A percentile compares a stretch with the other conserved stretches of the same genome.
Evolutionary conservation across 345 rosid species (phyloP).

Genomic region (Populus euphratica): DNA sequence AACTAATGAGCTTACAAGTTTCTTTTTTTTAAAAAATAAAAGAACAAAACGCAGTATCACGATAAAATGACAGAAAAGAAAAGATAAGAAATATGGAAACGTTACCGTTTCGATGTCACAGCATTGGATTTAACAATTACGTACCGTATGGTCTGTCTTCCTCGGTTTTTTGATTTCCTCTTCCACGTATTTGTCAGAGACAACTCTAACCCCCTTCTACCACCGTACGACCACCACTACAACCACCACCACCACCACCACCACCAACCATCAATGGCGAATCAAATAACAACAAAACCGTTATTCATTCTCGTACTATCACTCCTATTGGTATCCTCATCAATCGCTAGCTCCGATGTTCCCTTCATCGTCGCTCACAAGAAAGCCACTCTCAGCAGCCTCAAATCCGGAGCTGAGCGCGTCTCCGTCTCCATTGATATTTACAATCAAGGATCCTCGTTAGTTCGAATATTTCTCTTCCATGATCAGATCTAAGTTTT

Average conservation of each 20-base stretch:
- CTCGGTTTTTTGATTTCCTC: neutral
- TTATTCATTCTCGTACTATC: constrained; percentile 37
- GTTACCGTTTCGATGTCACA: neutral
- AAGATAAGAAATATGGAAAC: neutral
- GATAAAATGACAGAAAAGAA: too few relatives aligned
- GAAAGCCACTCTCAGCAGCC: constrained; percentile 75
- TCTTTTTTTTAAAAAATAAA: too few relatives aligned
- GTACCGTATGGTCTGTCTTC: neutral
- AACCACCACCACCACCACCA: neutral
- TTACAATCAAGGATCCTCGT: constrained; percentile 95
- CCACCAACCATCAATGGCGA: constrained; percentile 29
- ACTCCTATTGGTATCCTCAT: constrained; percentile 43
- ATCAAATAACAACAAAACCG: constrained; percentile 14
- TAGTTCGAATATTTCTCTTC: constrained; percentile 20
- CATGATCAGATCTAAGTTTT: neutral
- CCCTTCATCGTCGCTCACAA: constrained; percentile 91
- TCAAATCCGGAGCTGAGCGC: constrained; percentile 85
- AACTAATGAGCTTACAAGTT: neutral
- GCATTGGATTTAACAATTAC: neutral
- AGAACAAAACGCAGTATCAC: neutral
- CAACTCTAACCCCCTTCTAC: neutral
- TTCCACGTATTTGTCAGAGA: neutral
- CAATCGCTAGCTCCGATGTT: constrained; percentile 59
- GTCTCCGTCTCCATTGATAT: constrained; percentile 78
- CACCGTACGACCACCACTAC: neutral